Conservation (phyloP, 805 yeast species). For the Grigorovia jiainica region DNA sequence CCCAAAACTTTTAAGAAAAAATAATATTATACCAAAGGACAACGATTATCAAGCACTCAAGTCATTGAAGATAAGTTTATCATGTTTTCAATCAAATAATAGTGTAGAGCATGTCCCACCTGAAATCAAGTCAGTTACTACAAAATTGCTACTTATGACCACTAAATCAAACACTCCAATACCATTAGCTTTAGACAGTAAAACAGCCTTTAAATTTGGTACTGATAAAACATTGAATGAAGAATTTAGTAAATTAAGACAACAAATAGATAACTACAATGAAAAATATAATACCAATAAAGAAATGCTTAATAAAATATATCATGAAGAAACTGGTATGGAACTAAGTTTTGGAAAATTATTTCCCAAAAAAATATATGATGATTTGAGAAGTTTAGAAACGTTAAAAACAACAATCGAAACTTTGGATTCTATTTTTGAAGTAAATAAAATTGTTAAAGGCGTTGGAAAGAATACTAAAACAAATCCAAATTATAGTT, state of each 20-base stretch:
- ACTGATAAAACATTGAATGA: slow-evolving; percentile 3
- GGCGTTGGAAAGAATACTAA: too few relatives aligned
- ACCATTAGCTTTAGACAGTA: slow-evolving; percentile 31
- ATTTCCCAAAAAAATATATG: slow-evolving; percentile 16
- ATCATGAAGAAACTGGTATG: slow-evolving; percentile 7
- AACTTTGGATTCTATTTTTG: slow-evolving; percentile 16
- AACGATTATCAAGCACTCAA: too few relatives aligned
- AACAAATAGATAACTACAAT: slow-evolving; percentile 7
- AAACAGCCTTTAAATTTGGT: slow-evolving; percentile 15
- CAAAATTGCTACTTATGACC: slow-evolving; percentile 26
- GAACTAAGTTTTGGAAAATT: slow-evolving; percentile 20
- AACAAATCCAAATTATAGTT: not conserved
- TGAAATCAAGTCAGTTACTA: slow-evolving; percentile 16
- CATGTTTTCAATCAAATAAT: slow-evolving; percentile 23
- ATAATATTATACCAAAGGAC: too few relatives aligned
- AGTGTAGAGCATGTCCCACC: slow-evolving; percentile 20
- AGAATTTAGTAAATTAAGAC: slow-evolving; percentile 10
- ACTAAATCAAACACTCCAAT: slow-evolving; percentile 27
- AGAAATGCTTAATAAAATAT: slow-evolving; percentile 14
- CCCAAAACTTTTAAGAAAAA: slow-evolving; percentile 26
- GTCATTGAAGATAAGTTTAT: slow-evolving; percentile 17
- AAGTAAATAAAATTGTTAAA: slow-evolving; percentile 11
- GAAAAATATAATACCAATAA: slow-evolving; percentile 1
- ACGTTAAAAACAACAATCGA: slow-evolving; percentile 14
- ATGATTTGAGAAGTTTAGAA: slow-evolving; percentile 26